These are phyloP conservation scores for Boletus tomentosulus DNA, from an alignment of 768 basidiomycete species.

Conservation along the genomic window DNA sequence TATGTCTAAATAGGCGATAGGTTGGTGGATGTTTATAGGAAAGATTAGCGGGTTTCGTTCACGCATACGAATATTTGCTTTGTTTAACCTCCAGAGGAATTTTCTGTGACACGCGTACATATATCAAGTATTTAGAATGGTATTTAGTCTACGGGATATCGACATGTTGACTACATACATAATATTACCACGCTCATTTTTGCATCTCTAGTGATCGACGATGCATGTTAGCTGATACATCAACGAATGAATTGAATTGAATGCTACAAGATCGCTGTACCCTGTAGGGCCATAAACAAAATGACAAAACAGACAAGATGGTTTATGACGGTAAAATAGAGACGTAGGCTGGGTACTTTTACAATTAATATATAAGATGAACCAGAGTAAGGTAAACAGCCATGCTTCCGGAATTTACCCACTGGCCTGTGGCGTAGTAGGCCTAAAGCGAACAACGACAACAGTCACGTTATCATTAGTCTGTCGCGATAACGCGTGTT, in stretches of 20 bases:
- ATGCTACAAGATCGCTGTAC: neutral
- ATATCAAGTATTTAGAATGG: no score
- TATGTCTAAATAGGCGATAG: constrained; percentile 2
- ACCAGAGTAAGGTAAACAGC: neutral
- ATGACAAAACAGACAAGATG: constrained; percentile 2
- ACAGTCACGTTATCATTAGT: constrained; percentile 95
- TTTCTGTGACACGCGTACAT: no score
- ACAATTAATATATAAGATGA: constrained; percentile 4
- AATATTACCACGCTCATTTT: no score
- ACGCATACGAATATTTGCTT: no score
- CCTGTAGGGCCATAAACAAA: neutral
- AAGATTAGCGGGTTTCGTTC: neutral
- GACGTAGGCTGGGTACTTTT: constrained; percentile 3
- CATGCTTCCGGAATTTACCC: constrained; percentile 4
- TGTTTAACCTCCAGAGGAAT: neutral
- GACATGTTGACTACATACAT: no score
- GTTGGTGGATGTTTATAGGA: no score
- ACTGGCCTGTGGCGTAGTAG: constrained; percentile 5
- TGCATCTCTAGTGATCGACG: no score
- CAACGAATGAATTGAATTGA: neutral
- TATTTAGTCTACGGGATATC: no score
- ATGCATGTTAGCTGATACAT: neutral
- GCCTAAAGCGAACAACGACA: constrained; percentile 80
- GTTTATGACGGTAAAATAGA: constrained; percentile 4
- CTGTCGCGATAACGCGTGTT: constrained; percentile 82